Conservation (phyloP, 2,329 filamentous ascomycete genomes). For the Nigrograna mackinnonii region DNA sequence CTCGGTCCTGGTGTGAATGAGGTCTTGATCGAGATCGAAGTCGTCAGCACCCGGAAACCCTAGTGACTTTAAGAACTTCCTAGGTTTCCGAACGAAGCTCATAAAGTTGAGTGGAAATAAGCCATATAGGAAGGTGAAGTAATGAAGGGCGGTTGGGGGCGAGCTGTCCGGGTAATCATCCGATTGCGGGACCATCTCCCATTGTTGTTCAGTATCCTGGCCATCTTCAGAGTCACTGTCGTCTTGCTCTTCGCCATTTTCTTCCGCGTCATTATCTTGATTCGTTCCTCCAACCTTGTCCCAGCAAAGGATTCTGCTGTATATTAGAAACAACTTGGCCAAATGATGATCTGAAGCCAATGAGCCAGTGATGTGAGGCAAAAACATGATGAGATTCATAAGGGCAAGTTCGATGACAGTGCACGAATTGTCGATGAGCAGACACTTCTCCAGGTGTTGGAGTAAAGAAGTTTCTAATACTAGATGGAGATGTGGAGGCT, state of each 20-base stretch:
- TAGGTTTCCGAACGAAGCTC: constrained; percentile 82
- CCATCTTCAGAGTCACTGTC: constrained; percentile 36
- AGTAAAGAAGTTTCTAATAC: constrained; percentile 74
- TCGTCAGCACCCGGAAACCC: constrained; percentile 72
- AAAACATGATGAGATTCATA: constrained; percentile 76
- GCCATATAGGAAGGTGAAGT: constrained; percentile 82
- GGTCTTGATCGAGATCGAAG: constrained; percentile 75
- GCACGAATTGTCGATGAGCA: constrained; percentile 78
- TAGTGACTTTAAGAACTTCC: constrained; percentile 75
- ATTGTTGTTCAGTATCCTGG: constrained; percentile 45
- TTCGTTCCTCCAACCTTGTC: constrained; percentile 54
- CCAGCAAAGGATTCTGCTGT: constrained; percentile 80
- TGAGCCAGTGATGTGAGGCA: constrained; percentile 78
- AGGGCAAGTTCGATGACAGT: constrained; percentile 76
- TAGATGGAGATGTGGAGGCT: constrained; percentile 78
- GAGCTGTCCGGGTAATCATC: constrained; percentile 57
- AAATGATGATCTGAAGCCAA: constrained; percentile 64
- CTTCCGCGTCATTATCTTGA: constrained; percentile 15
- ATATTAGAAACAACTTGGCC: constrained; percentile 78
- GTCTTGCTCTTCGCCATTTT: constrained; percentile 39
- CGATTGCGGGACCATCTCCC: constrained; percentile 68
- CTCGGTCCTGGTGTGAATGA: constrained; percentile 77
- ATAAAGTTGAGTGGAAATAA: constrained; percentile 85
- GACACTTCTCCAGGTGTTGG: constrained; percentile 70
- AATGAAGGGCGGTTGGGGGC: constrained; percentile 71